A percentile compares a stretch with the other conserved stretches of the same genome.
Conservation (phyloP, 2,329 filamentous ascomycete genomes). For the Dactylellina cionopaga region DNA sequence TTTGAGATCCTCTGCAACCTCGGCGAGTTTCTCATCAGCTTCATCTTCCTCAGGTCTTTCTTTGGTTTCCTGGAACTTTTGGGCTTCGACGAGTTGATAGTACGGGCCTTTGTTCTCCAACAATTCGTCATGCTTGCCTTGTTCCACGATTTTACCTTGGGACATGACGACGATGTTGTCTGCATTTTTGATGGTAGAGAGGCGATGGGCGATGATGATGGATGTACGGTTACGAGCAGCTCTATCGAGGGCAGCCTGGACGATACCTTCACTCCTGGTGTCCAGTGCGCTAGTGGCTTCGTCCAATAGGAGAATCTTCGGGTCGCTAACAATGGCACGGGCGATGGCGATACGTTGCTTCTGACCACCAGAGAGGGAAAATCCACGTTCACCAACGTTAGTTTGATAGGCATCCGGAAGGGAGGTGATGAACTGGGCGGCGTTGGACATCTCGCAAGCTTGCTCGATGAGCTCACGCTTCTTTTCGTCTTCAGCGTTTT, state of each 20-base stretch:
- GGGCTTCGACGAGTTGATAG: constrained; percentile 84
- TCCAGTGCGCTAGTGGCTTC: constrained; percentile 95
- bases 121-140: constrained; percentile 85
- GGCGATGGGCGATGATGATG: constrained; percentile 92
- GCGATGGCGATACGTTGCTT: constrained; percentile 80
- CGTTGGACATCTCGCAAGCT: constrained; percentile 90
- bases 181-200: constrained; percentile 92
- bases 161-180: constrained; percentile 97
- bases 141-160: constrained; percentile 85
- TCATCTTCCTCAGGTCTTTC: constrained; percentile 68
- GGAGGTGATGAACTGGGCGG: constrained; percentile 85
- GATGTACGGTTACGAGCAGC: constrained; percentile 89
- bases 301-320: constrained; percentile 81
- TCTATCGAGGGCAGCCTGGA: constrained; percentile 89
- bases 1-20: constrained; percentile 60
- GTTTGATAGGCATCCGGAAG: constrained; percentile 92
- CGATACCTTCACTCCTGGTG: constrained; percentile 91
- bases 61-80: constrained; percentile 76
- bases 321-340: constrained; percentile 62
- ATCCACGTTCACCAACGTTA: constrained; percentile 93
- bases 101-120: constrained; percentile 78
- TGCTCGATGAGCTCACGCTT: constrained; percentile 77
- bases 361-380: constrained; percentile 90
- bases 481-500: constrained; percentile 74
- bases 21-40: constrained; percentile 65